These are phyloP conservation scores for Torrubiellomyces zombiae DNA, from an alignment of 2,329 filamentous ascomycete genomes.

Conservation along the genomic window DNA sequence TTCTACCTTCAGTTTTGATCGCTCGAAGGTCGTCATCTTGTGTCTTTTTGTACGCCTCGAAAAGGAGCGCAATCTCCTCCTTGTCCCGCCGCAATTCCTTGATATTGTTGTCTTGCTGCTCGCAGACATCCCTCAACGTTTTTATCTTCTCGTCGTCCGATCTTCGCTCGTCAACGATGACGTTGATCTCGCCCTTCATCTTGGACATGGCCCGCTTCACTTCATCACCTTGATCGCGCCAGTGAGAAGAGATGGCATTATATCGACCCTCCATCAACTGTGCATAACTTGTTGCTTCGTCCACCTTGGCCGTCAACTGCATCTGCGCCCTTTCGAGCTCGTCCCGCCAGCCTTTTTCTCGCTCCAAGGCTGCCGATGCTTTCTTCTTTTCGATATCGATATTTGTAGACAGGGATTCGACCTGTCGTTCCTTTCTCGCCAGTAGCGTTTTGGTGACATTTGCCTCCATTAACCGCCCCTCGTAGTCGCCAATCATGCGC, in stretches of 20 bases:
- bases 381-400: constrained; percentile 49
- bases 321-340: constrained; percentile 45
- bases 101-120: constrained; percentile 57
- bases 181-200: constrained; percentile 35
- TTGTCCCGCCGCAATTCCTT: constrained; percentile 44
- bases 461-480: constrained; percentile 51
- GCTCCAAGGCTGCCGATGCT: constrained; percentile 38
- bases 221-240: constrained; percentile 48
- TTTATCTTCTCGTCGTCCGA: constrained; percentile 46
- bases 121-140: constrained; percentile 50
- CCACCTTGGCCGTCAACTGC: constrained; percentile 45
- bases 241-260: constrained; percentile 48
- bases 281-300: constrained; percentile 47
- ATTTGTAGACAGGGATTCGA: constrained; percentile 48
- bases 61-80: constrained; percentile 39
- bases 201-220: constrained; percentile 33
- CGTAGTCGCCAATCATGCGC: constrained; percentile 49
- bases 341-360: constrained; percentile 44
- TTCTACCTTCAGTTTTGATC: constrained; percentile 40
- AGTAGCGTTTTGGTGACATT: constrained; percentile 56
- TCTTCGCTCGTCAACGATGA: constrained; percentile 35
- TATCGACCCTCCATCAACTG: constrained; percentile 55
- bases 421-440: constrained; percentile 56
- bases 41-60: constrained; percentile 46
- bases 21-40: constrained; percentile 43